phyloP scores from a whole-genome alignment of 2,329 filamentous ascomycete genomes.

The Xylaria sp. region DNA sequence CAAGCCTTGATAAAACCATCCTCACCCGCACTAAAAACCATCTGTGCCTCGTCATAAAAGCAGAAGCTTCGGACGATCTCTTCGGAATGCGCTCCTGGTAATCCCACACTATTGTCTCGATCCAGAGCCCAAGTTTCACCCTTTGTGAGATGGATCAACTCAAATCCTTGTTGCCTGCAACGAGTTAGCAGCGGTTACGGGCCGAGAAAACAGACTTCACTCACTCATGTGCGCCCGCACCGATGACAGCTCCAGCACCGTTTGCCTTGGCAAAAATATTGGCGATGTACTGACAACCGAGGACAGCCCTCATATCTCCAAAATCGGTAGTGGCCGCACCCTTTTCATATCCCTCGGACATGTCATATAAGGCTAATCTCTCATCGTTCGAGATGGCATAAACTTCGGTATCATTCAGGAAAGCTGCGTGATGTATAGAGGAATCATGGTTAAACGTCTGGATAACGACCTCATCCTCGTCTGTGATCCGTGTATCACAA shows the following conservation, averaged over 20 bases:
- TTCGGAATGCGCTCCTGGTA: constrained; percentile 70
- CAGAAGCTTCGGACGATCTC: constrained; percentile 73
- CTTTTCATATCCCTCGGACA: constrained; percentile 70
- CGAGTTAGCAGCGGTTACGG: constrained; percentile 18
- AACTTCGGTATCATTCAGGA: constrained; percentile 71
- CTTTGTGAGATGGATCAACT: constrained; percentile 68
- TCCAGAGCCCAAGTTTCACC: constrained; percentile 64
- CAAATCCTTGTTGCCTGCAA: constrained; percentile 60
- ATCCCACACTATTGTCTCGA: constrained; percentile 64
- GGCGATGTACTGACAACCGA: constrained; percentile 79
- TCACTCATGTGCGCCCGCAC: constrained; percentile 74
- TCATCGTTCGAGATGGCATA: constrained; percentile 83
- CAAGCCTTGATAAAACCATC: constrained; percentile 68
- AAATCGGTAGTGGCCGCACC: constrained; percentile 67
- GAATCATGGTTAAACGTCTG: constrained; percentile 82
- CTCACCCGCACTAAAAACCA: constrained; percentile 68
- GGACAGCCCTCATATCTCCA: constrained; percentile 73
- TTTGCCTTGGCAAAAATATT: constrained; percentile 71
- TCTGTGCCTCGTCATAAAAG: constrained; percentile 68
- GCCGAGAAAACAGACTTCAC: constrained; percentile 43
- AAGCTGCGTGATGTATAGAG: constrained; percentile 79
- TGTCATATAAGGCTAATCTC: constrained; percentile 76
- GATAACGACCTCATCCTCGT: constrained; percentile 81
- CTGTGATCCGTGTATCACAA: constrained; percentile 74
- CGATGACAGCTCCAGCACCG: constrained; percentile 68